These are phyloP conservation scores for Phoma sp. DNA, from an alignment of 2,329 filamentous ascomycete genomes.

Conservation along the genomic window DNA sequence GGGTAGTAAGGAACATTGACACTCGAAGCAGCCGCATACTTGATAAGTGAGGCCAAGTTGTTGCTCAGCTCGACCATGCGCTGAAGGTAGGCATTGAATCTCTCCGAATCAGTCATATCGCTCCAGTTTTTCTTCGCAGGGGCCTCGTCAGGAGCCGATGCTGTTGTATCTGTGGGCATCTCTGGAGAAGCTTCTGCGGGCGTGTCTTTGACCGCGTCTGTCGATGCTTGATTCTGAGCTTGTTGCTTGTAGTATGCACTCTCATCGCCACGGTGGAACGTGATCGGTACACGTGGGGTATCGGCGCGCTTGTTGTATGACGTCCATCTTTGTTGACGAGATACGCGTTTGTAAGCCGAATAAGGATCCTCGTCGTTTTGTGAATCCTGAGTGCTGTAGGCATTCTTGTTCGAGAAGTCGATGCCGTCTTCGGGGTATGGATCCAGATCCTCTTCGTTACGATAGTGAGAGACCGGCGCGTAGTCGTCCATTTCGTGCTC, in stretches of 20 bases:
- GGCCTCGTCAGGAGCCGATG: neutral
- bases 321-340: constrained; percentile 12
- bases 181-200: neutral
- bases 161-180: neutral
- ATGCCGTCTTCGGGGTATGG: constrained; percentile 6
- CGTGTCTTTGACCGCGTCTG: neutral
- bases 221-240: neutral
- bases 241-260: constrained; percentile 6
- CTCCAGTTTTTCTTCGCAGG: neutral
- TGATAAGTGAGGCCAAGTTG: constrained; percentile 12
- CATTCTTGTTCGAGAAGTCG: constrained; percentile 8
- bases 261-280: constrained; percentile 1
- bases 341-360: constrained; percentile 4
- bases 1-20: constrained; percentile 6
- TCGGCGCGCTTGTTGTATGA: constrained; percentile 14
- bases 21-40: constrained; percentile 12
- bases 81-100: constrained; percentile 11
- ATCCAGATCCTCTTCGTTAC: constrained; percentile 1
- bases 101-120: constrained; percentile 4
- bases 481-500: constrained; percentile 2
- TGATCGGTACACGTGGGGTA: neutral
- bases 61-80: constrained; percentile 11
- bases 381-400: constrained; percentile 2
- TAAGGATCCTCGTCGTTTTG: constrained; percentile 2
- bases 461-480: constrained; percentile 3